Evolutionary conservation across 2,329 filamentous ascomycete genomes (phyloP), one percentile per base, ranked within the genome.

Genomic region (Eurotiales sp.): DNA sequence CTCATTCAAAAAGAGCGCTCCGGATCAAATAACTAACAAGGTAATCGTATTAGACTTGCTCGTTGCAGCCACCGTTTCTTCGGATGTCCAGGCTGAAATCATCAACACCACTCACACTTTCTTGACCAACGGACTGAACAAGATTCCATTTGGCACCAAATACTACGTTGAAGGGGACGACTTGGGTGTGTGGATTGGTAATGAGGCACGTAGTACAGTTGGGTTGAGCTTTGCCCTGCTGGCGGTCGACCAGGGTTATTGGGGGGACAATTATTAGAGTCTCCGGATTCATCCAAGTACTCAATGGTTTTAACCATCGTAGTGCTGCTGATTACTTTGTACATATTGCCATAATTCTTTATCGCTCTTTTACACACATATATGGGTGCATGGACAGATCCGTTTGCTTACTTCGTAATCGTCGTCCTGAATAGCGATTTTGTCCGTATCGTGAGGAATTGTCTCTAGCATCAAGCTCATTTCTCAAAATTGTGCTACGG

Each of bases 71-170:
- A 67, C 64, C 2, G 61, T 68, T 30, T 60, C 65, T 32, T 43
- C 50, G 27, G 58, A 55, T 42, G 63, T 64, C 6, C 62, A 64
- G 6, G 55, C 58, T 22, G 58, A 65, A 59, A 69, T 73, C 34
- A 61, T 74, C 23, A 58, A 72, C 52, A 68, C 72, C 47, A 55
- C 73, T n/a, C 71, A 70, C 61, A 63, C 62, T 0, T 75, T 68
- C 51, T 66, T 74, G 56, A 65, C 63, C n/a, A 74, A 72, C 49
- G 66, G 68, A 7, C 64, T 69, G 49, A 73, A 74, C 50, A 63
- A 62, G n/a, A 72, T 65, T 61, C 72, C 72, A 0, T 75, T 76
- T 50, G 67, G 70, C 29, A 72, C 74, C 59, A 66, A 69, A 8
- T 74, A 73, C 56, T 62, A 68, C 37, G 65, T 69, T 11, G 65